A percentile compares a stretch with the other conserved stretches of the same genome.
Conservation (phyloP, 1,139 yeast genomes). For the Saccharomycopsis hybrid region DNA sequence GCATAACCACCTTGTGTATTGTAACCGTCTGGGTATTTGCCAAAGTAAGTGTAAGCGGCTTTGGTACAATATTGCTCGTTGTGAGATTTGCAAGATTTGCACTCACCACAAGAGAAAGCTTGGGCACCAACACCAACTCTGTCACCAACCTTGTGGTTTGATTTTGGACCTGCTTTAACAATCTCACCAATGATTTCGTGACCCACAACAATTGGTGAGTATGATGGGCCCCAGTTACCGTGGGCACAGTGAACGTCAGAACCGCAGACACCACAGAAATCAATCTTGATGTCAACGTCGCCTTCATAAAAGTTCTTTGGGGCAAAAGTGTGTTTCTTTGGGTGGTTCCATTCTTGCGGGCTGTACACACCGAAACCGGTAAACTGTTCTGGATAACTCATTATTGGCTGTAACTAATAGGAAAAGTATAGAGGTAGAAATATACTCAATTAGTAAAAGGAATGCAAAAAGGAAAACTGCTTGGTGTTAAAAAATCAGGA, state of each 20-base stretch:
- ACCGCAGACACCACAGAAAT: constrained; percentile 58
- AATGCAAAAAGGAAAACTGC: no score
- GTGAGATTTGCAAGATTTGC: constrained; percentile 40
- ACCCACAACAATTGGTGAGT: constrained; percentile 35
- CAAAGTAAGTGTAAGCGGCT: constrained; percentile 41
- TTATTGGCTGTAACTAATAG: no score
- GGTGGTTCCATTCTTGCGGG: constrained; percentile 37
- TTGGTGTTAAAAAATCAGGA: no score
- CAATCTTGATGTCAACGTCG: constrained; percentile 42
- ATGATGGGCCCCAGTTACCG: constrained; percentile 35
- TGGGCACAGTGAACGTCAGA: constrained; percentile 45
- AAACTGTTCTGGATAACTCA: constrained; percentile 19
- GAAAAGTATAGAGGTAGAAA: no score
- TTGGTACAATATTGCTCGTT: constrained; percentile 46
- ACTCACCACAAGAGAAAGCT: constrained; percentile 40
- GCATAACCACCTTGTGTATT: constrained; percentile 56
- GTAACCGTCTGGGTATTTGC: constrained; percentile 32
- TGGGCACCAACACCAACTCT: constrained; percentile 61
- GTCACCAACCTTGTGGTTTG: constrained; percentile 44
- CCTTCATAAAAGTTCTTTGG: constrained; percentile 35
- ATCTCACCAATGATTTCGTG: constrained; percentile 54
- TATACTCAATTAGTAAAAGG: no score
- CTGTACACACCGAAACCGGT: constrained; percentile 39
- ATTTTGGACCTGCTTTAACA: constrained; percentile 29
- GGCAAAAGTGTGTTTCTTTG: constrained; percentile 36